Evolutionary conservation across 768 basidiomycete genomes (phyloP).

Genomic region (Postia placenta): DNA sequence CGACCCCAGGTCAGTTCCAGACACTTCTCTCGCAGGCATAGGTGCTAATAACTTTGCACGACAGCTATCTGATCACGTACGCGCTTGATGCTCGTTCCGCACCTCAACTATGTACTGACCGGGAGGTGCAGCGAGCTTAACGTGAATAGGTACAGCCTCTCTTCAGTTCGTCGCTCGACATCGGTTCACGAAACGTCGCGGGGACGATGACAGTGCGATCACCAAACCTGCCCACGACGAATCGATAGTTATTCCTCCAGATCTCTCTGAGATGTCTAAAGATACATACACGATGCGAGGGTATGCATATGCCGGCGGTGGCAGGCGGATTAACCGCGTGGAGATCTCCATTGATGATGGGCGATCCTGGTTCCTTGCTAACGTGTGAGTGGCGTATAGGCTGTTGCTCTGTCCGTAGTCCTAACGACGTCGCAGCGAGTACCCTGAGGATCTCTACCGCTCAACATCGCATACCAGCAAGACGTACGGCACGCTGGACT

Average conservation of each 20-base stretch:
- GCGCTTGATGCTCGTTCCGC: conserved; percentile 7
- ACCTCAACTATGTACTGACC: neutral
- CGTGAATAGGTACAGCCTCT: conserved; percentile 30
- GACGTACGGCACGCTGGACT: conserved; percentile 44
- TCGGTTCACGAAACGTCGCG: neutral
- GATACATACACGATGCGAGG: conserved; percentile 39
- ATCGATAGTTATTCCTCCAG: conserved; percentile 22
- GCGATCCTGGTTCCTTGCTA: conserved; percentile 38
- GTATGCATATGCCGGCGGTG: conserved; percentile 60
- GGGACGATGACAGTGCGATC: conserved; percentile 30
- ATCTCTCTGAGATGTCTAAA: conserved; percentile 5
- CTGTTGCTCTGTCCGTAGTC: conserved; percentile 9
- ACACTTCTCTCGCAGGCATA: neutral
- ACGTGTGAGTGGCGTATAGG: conserved; percentile 17
- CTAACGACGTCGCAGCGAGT: conserved; percentile 11
- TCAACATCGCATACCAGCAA: conserved; percentile 27
- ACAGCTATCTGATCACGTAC: conserved; percentile 22
- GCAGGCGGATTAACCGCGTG: conserved; percentile 49
- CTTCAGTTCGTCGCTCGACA: too few species aligned
- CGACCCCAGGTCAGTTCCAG: conserved; percentile 34
- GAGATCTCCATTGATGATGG: conserved; percentile 55
- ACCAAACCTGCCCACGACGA: conserved; percentile 53
- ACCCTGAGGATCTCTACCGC: conserved; percentile 49
- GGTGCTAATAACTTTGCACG: neutral
- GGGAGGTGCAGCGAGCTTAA: conserved; percentile 48